Evolutionary conservation across 2,329 filamentous ascomycete genomes (phyloP), one percentile per base, ranked within the genome.

Genomic region (Metarhizium album): DNA sequence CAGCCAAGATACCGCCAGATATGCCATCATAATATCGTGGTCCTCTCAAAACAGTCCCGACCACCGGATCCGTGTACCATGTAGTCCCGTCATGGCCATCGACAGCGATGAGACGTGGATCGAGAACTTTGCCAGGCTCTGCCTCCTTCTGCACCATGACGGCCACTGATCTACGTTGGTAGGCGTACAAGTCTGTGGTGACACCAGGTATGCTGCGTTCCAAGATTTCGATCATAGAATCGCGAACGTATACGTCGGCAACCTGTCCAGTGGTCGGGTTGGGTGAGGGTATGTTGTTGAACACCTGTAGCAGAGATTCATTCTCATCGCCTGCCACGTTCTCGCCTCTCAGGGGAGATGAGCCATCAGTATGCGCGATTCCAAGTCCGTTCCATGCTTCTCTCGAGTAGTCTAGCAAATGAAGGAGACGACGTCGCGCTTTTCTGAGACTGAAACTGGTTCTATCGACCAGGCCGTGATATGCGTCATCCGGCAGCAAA

Each of bases 101-200:
- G 1, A 80, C 71, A 4, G 68, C 58, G 47, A 82, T 75, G 2
- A 95, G 70, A 4, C 90, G 79, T 9, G 90, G 88, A 64, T 96
- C 90, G 8, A 90, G 67, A 5, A 80, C 70, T 27, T 78, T 71
- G 4, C 74, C 74, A 0, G 86, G 81, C 22, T 82, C 75, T 5
- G 76, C 67, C 66, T 97, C 91, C 49, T 84, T 82, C 62, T 93
- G 84, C 18, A 95, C 69, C 90, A 97, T 96, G 27, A 84, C 64
- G 3, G 87, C 87, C 1, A 86, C 84, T 1, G 90, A 91, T 43
- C 84, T 78, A 47, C 83, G 77, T 64, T 97, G 91, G 59, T 95
- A 94, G 0, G 79, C 75, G 62, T 93, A 87, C 0, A 96, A 70
- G 0, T 69, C 68, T 0, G 87, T 87, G 14, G 65, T 76, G 4